Evolutionary conservation across 2,329 filamentous ascomycete genomes (phyloP).

Genomic region (Colletotrichum tropicicola): DNA sequence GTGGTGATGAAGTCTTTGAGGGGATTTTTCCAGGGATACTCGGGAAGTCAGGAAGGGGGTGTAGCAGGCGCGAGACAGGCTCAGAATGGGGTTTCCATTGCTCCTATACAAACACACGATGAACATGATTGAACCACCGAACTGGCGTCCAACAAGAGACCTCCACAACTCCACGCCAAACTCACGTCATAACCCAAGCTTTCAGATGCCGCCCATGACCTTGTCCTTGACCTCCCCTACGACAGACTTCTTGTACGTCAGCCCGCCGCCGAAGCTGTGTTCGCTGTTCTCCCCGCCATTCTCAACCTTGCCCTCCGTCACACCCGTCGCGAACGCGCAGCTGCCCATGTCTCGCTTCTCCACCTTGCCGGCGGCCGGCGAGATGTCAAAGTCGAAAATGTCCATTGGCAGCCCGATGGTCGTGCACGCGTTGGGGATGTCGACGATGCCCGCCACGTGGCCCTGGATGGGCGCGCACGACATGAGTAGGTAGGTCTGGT

Average conservation of each 20-base stretch:
- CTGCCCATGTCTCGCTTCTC: conserved; percentile 41
- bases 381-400: conserved; percentile 94
- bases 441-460: conserved; percentile 88
- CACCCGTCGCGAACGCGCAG: conserved; percentile 71
- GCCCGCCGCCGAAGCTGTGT: conserved; percentile 58
- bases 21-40: background rate
- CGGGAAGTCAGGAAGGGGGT: too few relatives aligned
- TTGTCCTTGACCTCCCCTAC: conserved; percentile 33
- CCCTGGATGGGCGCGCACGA: conserved; percentile 90
- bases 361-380: conserved; percentile 65
- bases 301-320: conserved; percentile 52
- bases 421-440: conserved; percentile 91
- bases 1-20: background rate
- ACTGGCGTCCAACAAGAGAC: too few relatives aligned
- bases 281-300: conserved; percentile 56
- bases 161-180: background rate
- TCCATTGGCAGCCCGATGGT: conserved; percentile 90
- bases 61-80: too few relatives aligned
- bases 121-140: background rate
- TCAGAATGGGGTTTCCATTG: background rate
- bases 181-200: conserved; percentile 28
- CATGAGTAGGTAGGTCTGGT: conserved; percentile 87
- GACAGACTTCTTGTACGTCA: conserved; percentile 53
- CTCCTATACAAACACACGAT: background rate
- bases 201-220: conserved; percentile 37